phyloP scores from a whole-genome alignment of 345 rosid species.

The Populus davidiana region DNA sequence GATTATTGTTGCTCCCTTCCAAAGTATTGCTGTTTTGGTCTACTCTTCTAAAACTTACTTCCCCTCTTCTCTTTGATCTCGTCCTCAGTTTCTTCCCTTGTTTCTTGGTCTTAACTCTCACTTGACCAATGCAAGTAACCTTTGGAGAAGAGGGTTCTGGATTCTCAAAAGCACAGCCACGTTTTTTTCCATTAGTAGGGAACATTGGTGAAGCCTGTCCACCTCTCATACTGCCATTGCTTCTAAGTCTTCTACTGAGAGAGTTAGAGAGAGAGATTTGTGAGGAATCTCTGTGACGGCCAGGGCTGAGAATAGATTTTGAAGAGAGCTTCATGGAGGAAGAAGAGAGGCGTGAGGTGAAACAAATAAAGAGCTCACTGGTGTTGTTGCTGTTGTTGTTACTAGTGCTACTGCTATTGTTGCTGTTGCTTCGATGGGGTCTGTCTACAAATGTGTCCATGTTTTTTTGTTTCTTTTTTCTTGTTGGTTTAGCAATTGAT shows the following conservation, averaged over 20 bases:
- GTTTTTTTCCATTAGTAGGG: constrained; percentile 50
- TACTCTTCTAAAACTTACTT: constrained; percentile 59
- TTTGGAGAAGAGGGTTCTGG: constrained; percentile 94
- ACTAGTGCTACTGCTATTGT: constrained; percentile 24
- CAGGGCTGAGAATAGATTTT: constrained; percentile 75
- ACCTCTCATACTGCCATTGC: constrained; percentile 69
- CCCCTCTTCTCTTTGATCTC: constrained; percentile 64
- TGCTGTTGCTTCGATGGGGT: constrained; percentile 66
- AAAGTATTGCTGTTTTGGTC: constrained; percentile 21
- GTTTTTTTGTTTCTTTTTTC: not conserved
- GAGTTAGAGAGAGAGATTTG: constrained; percentile 81
- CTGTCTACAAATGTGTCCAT: constrained; percentile 63
- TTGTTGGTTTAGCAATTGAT: not conserved
- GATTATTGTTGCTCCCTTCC: constrained; percentile 10
- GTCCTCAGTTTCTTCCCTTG: constrained; percentile 71
- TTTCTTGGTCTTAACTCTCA: constrained; percentile 93
- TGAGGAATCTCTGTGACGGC: constrained; percentile 48
- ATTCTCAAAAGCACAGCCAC: constrained; percentile 62
- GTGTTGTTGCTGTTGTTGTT: constrained; percentile 22
- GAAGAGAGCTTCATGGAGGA: constrained; percentile 91
- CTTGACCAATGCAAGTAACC: constrained; percentile 97
- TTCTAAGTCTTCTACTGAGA: constrained; percentile 67
- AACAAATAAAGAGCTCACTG: constrained; percentile 75
- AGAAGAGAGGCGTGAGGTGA: constrained; percentile 77
- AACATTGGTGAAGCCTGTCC: constrained; percentile 91